phyloP scores from a whole-genome alignment of 2,329 filamentous ascomycete species.

The Pseudogymnoascus sp. region DNA sequence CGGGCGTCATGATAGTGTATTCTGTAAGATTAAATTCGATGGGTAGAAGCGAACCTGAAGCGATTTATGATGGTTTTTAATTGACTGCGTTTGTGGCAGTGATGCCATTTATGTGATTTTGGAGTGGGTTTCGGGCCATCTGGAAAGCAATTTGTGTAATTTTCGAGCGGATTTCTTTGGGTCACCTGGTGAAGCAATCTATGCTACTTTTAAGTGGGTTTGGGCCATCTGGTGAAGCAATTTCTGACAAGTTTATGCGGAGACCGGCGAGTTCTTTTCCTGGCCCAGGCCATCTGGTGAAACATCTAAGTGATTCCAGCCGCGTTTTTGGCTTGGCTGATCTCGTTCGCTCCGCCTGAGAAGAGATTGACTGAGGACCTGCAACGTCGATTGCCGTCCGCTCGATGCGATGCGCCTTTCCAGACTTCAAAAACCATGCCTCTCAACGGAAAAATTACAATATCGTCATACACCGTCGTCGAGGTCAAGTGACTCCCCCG shows the following conservation, averaged over 20 bases:
- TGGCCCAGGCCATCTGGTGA: not conserved
- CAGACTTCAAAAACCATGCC: not conserved
- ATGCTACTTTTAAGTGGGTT: no score
- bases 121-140: no score
- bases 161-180: no score
- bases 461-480: not conserved
- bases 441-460: not conserved
- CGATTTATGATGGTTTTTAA: not conserved
- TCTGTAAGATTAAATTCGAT: not conserved
- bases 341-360: not conserved
- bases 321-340: not conserved
- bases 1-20: slow-evolving; percentile 2
- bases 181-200: no score
- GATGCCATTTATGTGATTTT: no score
- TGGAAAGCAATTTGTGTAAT: no score
- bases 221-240: no score
- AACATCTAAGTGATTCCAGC: not conserved
- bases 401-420: not conserved
- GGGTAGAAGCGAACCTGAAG: not conserved
- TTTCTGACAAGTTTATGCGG: no score
- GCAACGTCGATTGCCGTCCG: not conserved
- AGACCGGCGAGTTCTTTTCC: not conserved
- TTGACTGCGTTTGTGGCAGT: no score
- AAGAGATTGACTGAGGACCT: not conserved
- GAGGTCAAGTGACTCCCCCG: slow-evolving; percentile 2